These are phyloP conservation scores for Alternaria longipes DNA, from an alignment of 2,329 filamentous ascomycete genomes.

Conservation along the genomic window DNA sequence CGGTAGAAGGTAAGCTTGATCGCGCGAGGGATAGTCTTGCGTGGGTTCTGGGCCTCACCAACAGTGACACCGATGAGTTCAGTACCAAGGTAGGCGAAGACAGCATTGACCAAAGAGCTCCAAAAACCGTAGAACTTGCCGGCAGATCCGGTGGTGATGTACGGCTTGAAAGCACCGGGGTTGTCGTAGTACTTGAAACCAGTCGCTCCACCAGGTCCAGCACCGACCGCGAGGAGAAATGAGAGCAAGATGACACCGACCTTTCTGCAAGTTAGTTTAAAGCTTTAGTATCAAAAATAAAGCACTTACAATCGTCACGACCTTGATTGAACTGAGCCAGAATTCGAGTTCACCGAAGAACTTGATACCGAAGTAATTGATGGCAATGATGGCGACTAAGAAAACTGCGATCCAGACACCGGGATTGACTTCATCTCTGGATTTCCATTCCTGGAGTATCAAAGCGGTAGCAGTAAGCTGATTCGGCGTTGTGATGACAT, in stretches of 20 bases:
- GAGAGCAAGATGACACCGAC: constrained; percentile 57
- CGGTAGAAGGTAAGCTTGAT: constrained; percentile 85
- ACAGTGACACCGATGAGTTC: constrained; percentile 82
- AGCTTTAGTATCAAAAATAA: neutral
- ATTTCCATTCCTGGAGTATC: constrained; percentile 81
- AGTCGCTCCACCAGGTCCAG: constrained; percentile 52
- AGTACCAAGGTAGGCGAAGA: constrained; percentile 77
- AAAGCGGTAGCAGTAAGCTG: constrained; percentile 82
- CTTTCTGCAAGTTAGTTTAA: constrained; percentile 3
- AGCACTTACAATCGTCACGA: constrained; percentile 51
- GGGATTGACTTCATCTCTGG: constrained; percentile 72
- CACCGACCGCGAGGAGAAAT: constrained; percentile 56
- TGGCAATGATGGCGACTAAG: constrained; percentile 54
- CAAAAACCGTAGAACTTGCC: constrained; percentile 63
- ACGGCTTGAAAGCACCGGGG: constrained; percentile 56
- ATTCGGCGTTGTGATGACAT: constrained; percentile 86
- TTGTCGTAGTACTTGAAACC: constrained; percentile 58
- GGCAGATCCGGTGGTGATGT: constrained; percentile 43
- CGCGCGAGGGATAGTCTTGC: constrained; percentile 77
- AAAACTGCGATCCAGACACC: constrained; percentile 78
- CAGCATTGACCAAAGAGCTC: constrained; percentile 77
- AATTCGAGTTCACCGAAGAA: constrained; percentile 62
- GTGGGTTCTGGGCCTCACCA: constrained; percentile 81
- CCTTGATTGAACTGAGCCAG: constrained; percentile 59
- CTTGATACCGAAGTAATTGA: constrained; percentile 67